phyloP scores from a whole-genome alignment of 1,284 basidiomycete genomes.

The Pascua sp. region DNA sequence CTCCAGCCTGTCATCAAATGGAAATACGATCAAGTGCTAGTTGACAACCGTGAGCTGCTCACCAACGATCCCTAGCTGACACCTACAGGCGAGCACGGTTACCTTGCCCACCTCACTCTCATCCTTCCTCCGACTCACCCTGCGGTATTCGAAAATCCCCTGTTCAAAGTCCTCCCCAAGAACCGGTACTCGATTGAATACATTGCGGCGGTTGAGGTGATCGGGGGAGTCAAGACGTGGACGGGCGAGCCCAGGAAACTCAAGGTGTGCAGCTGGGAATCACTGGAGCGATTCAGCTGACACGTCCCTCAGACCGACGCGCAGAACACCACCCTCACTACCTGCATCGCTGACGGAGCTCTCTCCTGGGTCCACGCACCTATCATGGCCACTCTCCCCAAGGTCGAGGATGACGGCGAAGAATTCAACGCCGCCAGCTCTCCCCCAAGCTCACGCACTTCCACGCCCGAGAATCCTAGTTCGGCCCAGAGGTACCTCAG shows the following conservation, averaged over 20 bases:
- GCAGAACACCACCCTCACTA: conserved; percentile 26
- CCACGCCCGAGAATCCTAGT: too few relatives aligned
- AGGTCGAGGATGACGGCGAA: neutral
- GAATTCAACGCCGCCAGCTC: too few relatives aligned
- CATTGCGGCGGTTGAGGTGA: conserved; percentile 13
- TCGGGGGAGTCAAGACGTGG: conserved; percentile 31
- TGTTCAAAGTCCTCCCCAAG: conserved; percentile 16
- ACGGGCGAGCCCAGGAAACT: conserved; percentile 21
- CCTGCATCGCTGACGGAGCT: conserved; percentile 25
- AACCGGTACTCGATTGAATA: conserved; percentile 28
- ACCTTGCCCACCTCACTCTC: conserved; percentile 27
- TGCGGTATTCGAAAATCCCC: conserved; percentile 16
- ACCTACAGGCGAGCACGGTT: conserved; percentile 2
- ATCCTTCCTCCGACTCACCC: conserved; percentile 34
- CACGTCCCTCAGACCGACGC: conserved; percentile 26
- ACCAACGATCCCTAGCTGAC: neutral
- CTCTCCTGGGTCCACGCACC: conserved; percentile 30
- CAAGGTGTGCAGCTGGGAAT: conserved; percentile 20
- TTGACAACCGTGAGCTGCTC: neutral
- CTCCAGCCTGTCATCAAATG: conserved; percentile 36
- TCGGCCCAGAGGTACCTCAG: neutral
- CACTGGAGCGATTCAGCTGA: neutral
- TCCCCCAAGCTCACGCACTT: too few relatives aligned
- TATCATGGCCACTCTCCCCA: conserved; percentile 4
- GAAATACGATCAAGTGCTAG: conserved; percentile 22